These are phyloP conservation scores for Jacaranda mimosifolia DNA, from an alignment of 257 asterid genomes.

Conservation along the genomic window DNA sequence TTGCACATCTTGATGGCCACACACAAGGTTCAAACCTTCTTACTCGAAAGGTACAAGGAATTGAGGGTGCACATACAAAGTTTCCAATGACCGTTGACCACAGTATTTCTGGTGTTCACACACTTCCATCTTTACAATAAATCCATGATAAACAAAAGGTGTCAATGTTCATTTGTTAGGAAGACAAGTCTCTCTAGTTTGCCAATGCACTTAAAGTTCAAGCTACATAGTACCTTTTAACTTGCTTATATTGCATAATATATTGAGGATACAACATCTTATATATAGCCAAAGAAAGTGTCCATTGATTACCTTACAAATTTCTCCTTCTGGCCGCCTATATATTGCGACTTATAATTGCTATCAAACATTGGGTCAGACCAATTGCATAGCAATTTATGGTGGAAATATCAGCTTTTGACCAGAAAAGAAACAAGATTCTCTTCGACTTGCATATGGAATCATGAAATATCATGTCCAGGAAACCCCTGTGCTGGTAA, in stretches of 20 bases:
- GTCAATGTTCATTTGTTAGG: neutral
- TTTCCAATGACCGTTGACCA: neutral
- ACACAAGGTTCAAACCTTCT: neutral
- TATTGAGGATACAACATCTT: neutral
- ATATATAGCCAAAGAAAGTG: neutral
- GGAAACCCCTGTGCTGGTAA: slow-evolving; percentile 34
- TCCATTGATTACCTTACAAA: slow-evolving; percentile 68
- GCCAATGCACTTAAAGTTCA: neutral
- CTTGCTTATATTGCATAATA: slow-evolving; percentile 8
- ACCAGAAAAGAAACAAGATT: slow-evolving; percentile 31
- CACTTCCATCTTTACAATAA: neutral
- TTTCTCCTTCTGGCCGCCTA: slow-evolving; percentile 85
- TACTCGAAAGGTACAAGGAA: neutral
- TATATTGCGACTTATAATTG: slow-evolving; percentile 64
- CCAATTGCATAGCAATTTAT: slow-evolving; percentile 44
- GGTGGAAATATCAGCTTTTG: slow-evolving; percentile 31
- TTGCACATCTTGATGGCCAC: neutral
- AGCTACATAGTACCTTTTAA: neutral
- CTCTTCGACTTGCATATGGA: slow-evolving; percentile 34
- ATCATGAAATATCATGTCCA: slow-evolving; percentile 22
- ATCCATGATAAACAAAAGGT: neutral
- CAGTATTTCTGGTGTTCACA: neutral
- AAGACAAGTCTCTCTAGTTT: neutral
- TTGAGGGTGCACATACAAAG: neutral
- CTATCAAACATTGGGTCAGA: slow-evolving; percentile 64